Conservation (phyloP, 2,329 filamentous ascomycete species). For the Huntiella savannae region DNA sequence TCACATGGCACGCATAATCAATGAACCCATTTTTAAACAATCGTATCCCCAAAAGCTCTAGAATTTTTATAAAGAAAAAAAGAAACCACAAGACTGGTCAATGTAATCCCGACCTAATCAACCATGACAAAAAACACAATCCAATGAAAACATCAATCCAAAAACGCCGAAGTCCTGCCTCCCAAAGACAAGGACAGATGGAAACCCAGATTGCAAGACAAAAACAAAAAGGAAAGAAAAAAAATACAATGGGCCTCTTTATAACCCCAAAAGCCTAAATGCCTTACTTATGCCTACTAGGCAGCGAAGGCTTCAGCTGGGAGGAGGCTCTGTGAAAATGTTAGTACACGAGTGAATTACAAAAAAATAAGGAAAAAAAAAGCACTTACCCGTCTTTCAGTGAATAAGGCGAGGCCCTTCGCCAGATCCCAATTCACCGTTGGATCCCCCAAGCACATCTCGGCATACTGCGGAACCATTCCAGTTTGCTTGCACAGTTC, state of each 20-base stretch:
- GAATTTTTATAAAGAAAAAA: constrained; percentile 1
- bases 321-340: constrained; percentile 6
- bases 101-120: no score
- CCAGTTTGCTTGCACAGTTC: constrained; percentile 61
- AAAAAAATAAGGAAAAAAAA: background rate
- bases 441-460: constrained; percentile 54
- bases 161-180: no score
- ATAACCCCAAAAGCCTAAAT: background rate
- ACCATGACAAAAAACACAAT: background rate
- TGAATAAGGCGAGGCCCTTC: constrained; percentile 55
- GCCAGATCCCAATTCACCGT: constrained; percentile 59
- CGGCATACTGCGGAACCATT: constrained; percentile 62
- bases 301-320: constrained; percentile 11
- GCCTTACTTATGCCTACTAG: background rate
- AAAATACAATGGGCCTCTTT: constrained; percentile 1
- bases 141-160: no score
- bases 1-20: no score
- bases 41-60: background rate
- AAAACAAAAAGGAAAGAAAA: constrained; percentile 11
- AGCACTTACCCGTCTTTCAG: constrained; percentile 47
- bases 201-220: constrained; percentile 11
- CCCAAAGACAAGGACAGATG: background rate
- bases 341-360: background rate
- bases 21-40: no score
- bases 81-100: background rate